Evolutionary conservation across 2,329 filamentous ascomycete species (phyloP), one percentile per base, ranked within the genome.

Genomic region (Thielaviopsis punctulata): DNA sequence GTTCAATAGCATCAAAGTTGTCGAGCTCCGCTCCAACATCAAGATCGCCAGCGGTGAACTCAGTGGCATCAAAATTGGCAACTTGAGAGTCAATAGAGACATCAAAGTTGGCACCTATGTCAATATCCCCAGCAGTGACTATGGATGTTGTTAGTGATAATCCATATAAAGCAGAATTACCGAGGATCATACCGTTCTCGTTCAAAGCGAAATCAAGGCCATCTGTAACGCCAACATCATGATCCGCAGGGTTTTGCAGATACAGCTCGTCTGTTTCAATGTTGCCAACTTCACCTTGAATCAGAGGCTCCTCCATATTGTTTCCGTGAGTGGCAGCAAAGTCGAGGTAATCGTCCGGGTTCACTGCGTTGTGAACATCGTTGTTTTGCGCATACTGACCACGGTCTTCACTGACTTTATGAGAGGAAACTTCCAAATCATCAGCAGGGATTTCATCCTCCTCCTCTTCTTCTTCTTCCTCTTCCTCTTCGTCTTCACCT

Each of bases 251-350:
- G 15, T 59, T 57, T 10, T 57, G 53, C 44, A 57, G 56, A 15
- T 55, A 52, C 8, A 57, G 44, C 15, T 56, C 55, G 30, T 54
- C 52, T 48, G 45, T 50, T 18, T 48, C 55, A 15, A 47, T 39
- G 3, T 56, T 48, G 43, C 49, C 46, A 36, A 51, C 19, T 22
- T 55, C 52, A 39, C 55, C 54, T 41, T 55, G 22, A 8, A 49
- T 46, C 22, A 55, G 19, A 15, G 45, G 49, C 27, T 41, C 57
- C 23, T 58, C 58, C 23, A 55, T 56, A 30, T 58, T 53, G 19
- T 63, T 60, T 39, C 59, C 58, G 24, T 57, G 54, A 39, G 59
- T 51, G 39, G 58, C 22, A 57, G 60, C 48, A 30, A 54, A 49
- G 44, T 54, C 52, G 18, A 54, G 52, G 33, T 54, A 54, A 33